These are phyloP conservation scores for Oligophagozyma castellii DNA, from an alignment of 1,139 yeast species.

Conservation along the genomic window DNA sequence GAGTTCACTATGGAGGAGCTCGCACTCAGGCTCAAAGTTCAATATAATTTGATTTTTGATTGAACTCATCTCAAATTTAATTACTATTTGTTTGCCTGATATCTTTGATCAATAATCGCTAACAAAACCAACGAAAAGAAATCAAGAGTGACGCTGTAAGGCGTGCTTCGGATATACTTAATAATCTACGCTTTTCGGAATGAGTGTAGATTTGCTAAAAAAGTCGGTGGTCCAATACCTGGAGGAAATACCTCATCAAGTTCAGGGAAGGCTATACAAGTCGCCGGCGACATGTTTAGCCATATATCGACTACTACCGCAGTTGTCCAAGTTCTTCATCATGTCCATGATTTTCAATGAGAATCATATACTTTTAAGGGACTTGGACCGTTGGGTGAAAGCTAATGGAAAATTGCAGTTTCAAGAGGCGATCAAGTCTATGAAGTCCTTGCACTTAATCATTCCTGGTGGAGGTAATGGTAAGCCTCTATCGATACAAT, in stretches of 20 bases:
- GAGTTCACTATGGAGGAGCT: conserved; percentile 33
- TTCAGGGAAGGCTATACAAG: conserved; percentile 63
- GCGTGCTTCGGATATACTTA: no score
- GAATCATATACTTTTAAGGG: conserved; percentile 51
- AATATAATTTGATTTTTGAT: conserved; percentile 27
- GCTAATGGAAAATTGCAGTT: conserved; percentile 35
- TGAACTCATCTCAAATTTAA: not conserved
- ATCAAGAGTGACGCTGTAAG: no score
- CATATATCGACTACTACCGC: conserved; percentile 73
- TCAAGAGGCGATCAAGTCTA: conserved; percentile 65
- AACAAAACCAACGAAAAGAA: no score
- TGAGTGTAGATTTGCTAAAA: conserved; percentile 38
- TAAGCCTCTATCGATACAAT: conserved; percentile 25
- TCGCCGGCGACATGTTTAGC: conserved; percentile 93
- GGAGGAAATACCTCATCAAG: conserved; percentile 76
- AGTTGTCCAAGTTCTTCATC: conserved; percentile 76
- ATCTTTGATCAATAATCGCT: no score
- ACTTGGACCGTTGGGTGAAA: conserved; percentile 66
- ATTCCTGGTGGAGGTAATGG: conserved; percentile 34
- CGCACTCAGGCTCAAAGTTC: conserved; percentile 28
- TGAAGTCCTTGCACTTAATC: conserved; percentile 62
- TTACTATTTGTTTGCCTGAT: not conserved
- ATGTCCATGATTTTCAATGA: conserved; percentile 81
- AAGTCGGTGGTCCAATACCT: conserved; percentile 80
- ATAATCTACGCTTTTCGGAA: no score